A percentile compares a stretch with the other conserved stretches of the same genome.
phyloP scores from a whole-genome alignment of 2,329 filamentous ascomycete species.

The Penicillium polonicum region DNA sequence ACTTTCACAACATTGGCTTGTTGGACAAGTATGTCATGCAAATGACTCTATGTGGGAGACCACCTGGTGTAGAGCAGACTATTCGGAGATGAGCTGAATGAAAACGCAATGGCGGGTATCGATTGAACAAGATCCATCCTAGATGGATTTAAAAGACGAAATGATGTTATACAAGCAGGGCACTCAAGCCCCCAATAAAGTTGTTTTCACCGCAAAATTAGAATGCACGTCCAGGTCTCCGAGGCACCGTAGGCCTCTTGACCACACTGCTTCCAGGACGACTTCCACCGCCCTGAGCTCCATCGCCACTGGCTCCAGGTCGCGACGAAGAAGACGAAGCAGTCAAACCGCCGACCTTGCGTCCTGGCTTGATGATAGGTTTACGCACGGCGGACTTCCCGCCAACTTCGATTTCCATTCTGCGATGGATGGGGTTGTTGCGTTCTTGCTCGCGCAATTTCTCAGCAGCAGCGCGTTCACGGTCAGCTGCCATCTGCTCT shows the following conservation, averaged over 20 bases:
- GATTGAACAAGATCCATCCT: conserved; percentile 2
- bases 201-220: conserved; percentile 8
- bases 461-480: conserved; percentile 53
- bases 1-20: neutral
- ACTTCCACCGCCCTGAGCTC: conserved; percentile 1
- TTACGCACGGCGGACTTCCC: conserved; percentile 35
- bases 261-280: conserved; percentile 39
- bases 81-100: neutral
- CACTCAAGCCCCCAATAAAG: neutral
- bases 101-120: conserved; percentile 12
- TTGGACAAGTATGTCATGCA: neutral
- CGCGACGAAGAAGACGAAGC: conserved; percentile 28
- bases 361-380: conserved; percentile 30
- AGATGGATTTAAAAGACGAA: conserved; percentile 1
- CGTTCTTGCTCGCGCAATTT: conserved; percentile 41
- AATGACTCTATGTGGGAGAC: neutral
- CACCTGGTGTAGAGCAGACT: neutral
- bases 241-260: conserved; percentile 37
- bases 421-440: conserved; percentile 36
- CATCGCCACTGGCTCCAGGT: conserved; percentile 18
- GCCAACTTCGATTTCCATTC: conserved; percentile 38
- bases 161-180: conserved; percentile 2
- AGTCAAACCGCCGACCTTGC: conserved; percentile 32
- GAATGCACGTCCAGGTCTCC: conserved; percentile 38
- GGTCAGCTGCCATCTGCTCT: conserved; percentile 84